Percentiles rank a stretch among this genome's conserved stretches.
Evolutionary conservation across 257 asterid species (phyloP).

Genomic region (Echites panduratus): DNA sequence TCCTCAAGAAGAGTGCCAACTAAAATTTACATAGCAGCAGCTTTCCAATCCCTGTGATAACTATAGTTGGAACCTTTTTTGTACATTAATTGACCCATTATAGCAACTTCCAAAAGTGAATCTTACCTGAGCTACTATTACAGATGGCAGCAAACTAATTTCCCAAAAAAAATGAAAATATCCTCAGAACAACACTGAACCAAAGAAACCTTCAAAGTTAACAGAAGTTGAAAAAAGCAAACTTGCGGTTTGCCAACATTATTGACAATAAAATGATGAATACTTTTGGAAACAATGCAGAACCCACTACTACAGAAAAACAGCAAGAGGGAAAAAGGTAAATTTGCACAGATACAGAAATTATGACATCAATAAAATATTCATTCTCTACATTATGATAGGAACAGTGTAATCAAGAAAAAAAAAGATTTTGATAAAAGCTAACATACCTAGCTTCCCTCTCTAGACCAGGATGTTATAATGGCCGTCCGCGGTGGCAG

Average conservation of each 20-base stretch:
- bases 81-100: not conserved
- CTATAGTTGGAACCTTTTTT: not conserved
- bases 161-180: not conserved
- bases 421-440: not conserved
- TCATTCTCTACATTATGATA: not conserved
- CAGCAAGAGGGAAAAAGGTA: not conserved
- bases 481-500: not conserved
- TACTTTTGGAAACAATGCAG: not conserved
- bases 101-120: not conserved
- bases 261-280: not conserved
- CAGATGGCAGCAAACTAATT: not conserved
- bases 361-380: not conserved
- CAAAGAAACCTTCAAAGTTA: not conserved
- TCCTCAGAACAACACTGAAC: not conserved
- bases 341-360: not conserved
- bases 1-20: not conserved
- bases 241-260: not conserved
- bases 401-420: not conserved
- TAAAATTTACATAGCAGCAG: not conserved
- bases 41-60: not conserved
- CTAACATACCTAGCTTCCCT: not conserved
- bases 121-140: not conserved
- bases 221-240: not conserved
- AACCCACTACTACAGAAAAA: not conserved
- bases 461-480: not conserved